A percentile compares a stretch with the other conserved stretches of the same genome.
Conservation (phyloP, 352 stramenopile species). For the Plasmopara muralis region DNA sequence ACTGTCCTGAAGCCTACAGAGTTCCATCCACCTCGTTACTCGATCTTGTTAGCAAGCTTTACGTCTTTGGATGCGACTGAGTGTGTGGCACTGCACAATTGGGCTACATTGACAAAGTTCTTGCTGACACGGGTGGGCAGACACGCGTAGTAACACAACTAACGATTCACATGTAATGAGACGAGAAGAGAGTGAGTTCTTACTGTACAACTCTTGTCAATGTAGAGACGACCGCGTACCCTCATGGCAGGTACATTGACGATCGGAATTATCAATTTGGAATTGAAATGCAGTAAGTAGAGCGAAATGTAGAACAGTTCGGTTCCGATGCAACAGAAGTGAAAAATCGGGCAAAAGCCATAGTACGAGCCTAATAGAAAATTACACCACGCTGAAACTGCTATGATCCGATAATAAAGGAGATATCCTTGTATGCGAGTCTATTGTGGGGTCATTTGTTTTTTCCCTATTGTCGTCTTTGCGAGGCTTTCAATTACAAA, state of each 20-base stretch:
- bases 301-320: slow-evolving; percentile 90
- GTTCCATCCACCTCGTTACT: slow-evolving; percentile 17
- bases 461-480: not conserved
- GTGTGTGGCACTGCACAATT: slow-evolving; percentile 81
- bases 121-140: slow-evolving; percentile 88
- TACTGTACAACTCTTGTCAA: not conserved
- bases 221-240: slow-evolving; percentile 20
- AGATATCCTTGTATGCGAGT: not conserved
- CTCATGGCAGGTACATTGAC: slow-evolving; percentile 49
- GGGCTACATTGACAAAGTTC: slow-evolving; percentile 90
- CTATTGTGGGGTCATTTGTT: not conserved
- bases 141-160: slow-evolving; percentile 84
- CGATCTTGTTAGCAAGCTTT: slow-evolving; percentile 45
- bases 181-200: not conserved
- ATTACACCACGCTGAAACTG: slow-evolving; percentile 87
- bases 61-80: slow-evolving; percentile 68
- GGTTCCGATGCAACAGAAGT: slow-evolving; percentile 88
- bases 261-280: slow-evolving; percentile 48
- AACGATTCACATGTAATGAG: slow-evolving; percentile 2
- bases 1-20: too few species aligned
- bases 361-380: slow-evolving; percentile 93
- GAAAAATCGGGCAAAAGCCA: slow-evolving; percentile 88
- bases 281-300: slow-evolving; percentile 85
- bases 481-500: not conserved
- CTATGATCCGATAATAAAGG: slow-evolving; percentile 62